A percentile compares a stretch with the other conserved stretches of the same genome.
Conservation (phyloP, 345 rosid genomes). For the Syzygium oleosum region DNA sequence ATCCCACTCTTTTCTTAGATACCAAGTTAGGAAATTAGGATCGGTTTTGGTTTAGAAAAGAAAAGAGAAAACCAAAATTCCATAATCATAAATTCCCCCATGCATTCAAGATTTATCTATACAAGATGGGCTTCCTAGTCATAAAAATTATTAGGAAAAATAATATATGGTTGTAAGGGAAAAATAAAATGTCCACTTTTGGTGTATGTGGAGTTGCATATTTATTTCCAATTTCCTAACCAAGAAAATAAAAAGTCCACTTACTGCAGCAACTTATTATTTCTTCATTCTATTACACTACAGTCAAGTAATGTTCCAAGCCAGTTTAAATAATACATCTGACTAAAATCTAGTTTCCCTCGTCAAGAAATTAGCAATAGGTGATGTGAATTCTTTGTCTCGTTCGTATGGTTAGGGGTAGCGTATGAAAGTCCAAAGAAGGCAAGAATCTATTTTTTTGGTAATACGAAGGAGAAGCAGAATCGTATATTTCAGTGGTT, state of each 20-base stretch:
- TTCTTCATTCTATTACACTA: neutral
- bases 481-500: neutral
- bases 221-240: neutral
- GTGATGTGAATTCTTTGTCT: neutral
- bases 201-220: neutral
- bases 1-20: neutral
- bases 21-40: neutral
- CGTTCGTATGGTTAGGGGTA: no score
- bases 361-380: neutral
- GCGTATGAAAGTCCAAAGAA: no score
- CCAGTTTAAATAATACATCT: neutral
- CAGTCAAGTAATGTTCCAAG: neutral
- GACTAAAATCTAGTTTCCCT: neutral
- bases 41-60: neutral
- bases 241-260: neutral
- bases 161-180: no score
- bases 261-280: neutral
- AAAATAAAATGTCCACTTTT: neutral
- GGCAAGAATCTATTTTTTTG: neutral
- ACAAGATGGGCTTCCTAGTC: neutral
- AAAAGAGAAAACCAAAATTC: neutral
- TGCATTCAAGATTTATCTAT: neutral
- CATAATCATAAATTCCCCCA: neutral
- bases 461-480: neutral
- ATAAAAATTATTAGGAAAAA: neutral